These are phyloP conservation scores for Cinnamomum micranthum DNA, from an alignment of 164 flowering plant species.

Conservation along the genomic window DNA sequence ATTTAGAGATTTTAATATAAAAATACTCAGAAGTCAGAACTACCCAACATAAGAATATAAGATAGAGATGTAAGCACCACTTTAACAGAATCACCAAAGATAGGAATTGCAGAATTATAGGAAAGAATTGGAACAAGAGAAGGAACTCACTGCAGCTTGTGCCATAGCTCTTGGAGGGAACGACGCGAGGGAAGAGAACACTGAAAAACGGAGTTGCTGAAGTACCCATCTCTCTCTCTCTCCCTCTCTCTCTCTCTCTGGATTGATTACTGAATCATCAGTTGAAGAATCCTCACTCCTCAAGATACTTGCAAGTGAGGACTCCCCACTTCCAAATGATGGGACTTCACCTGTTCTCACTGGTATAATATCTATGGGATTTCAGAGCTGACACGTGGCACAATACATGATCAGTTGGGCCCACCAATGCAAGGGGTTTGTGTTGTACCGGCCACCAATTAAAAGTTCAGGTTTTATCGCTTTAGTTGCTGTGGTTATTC, in stretches of 20 bases:
- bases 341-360: no score
- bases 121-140: slow-evolving; percentile 5
- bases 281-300: background rate
- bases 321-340: no score
- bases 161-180: slow-evolving; percentile 1
- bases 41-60: background rate
- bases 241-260: slow-evolving; percentile 2
- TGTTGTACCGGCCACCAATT: no score
- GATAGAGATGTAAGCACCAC: background rate
- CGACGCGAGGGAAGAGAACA: slow-evolving; percentile 13
- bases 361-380: no score
- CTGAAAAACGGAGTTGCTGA: slow-evolving; percentile 7
- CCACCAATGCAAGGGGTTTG: no score
- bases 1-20: background rate
- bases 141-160: slow-evolving; percentile 15
- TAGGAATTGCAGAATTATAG: background rate
- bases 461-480: no score
- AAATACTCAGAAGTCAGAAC: no score
- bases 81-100: background rate
- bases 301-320: no score
- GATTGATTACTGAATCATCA: background rate
- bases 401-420: no score
- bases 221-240: slow-evolving; percentile 13
- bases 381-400: no score
- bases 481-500: no score